Evolutionary conservation across 768 basidiomycete genomes (phyloP).

Genomic region (Baorangia bicolor): DNA sequence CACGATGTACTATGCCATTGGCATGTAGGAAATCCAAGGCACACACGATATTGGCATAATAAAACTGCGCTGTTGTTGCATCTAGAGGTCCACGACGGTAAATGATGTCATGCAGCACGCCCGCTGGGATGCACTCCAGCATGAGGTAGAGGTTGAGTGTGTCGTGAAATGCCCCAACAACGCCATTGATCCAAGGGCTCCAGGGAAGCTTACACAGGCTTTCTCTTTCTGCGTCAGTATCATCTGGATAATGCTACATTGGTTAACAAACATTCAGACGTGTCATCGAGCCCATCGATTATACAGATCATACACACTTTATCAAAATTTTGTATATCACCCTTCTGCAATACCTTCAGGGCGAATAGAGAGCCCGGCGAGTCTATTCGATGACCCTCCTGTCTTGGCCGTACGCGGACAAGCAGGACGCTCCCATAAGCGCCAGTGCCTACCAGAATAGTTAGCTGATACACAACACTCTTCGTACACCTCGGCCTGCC

Average conservation of each 20-base stretch:
- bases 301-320: conserved; percentile 18
- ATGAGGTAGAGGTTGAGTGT: conserved; percentile 46
- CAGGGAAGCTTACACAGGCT: conserved; percentile 44
- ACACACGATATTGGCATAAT: conserved; percentile 52
- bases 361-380: conserved; percentile 42
- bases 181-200: conserved; percentile 52
- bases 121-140: conserved; percentile 50
- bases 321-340: conserved; percentile 33
- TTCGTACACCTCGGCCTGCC: conserved; percentile 26
- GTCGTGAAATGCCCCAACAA: conserved; percentile 48
- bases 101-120: conserved; percentile 41
- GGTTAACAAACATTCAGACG: background rate
- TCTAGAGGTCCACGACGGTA: conserved; percentile 33
- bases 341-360: conserved; percentile 44
- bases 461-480: conserved; percentile 1
- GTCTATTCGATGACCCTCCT: conserved; percentile 33
- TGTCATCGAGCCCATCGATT: background rate
- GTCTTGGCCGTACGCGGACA: conserved; percentile 34
- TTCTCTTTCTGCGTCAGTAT: conserved; percentile 43
- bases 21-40: conserved; percentile 48
- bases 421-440: conserved; percentile 43
- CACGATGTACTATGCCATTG: conserved; percentile 48
- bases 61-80: conserved; percentile 42
- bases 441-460: conserved; percentile 37
- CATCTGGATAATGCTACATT: conserved; percentile 24